A percentile compares a stretch with the other conserved stretches of the same genome.
Evolutionary conservation across 306 rosid species (phyloP).

Genomic region (Lablab purpureus): DNA sequence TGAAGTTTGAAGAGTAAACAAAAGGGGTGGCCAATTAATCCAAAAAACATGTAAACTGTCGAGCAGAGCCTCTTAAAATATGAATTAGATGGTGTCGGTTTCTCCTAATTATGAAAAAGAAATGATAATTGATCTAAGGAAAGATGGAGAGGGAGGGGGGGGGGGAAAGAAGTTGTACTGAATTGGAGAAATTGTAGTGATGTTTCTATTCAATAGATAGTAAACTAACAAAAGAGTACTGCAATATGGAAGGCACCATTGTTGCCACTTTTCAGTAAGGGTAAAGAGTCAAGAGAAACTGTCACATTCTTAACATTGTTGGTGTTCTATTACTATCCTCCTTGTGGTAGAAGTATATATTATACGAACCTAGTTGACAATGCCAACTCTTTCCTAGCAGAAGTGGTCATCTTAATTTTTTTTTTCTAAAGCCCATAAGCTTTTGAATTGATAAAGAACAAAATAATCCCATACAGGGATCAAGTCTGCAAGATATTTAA

Average conservation of each 20-base stretch:
- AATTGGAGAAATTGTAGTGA: conserved; percentile 11
- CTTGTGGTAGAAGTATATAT: not conserved
- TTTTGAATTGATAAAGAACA: conserved; percentile 12
- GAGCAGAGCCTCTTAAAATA: not conserved
- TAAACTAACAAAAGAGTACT: not conserved
- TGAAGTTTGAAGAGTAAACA: not conserved
- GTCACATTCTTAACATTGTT: not conserved
- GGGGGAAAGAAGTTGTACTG: not conserved
- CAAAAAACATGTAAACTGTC: not conserved
- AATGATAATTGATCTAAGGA: not conserved
- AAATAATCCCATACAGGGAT: not conserved
- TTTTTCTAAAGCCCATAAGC: not conserved
- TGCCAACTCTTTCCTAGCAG: conserved; percentile 2
- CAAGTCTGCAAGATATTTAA: conserved; percentile 19
- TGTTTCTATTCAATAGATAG: conserved; percentile 20
- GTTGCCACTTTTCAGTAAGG: conserved; percentile 1
- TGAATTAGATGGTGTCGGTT: not conserved
- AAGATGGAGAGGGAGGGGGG: no score
- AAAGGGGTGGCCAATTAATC: not conserved
- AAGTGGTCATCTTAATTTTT: not conserved
- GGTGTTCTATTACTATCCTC: conserved; percentile 11
- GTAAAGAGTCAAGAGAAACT: not conserved
- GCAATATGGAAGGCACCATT: conserved; percentile 25
- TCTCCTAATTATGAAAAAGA: not conserved
- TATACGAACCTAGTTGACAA: conserved; percentile 5